These are phyloP conservation scores for Puccinia coronata DNA, from an alignment of 1,284 basidiomycete genomes.

Conservation along the genomic window DNA sequence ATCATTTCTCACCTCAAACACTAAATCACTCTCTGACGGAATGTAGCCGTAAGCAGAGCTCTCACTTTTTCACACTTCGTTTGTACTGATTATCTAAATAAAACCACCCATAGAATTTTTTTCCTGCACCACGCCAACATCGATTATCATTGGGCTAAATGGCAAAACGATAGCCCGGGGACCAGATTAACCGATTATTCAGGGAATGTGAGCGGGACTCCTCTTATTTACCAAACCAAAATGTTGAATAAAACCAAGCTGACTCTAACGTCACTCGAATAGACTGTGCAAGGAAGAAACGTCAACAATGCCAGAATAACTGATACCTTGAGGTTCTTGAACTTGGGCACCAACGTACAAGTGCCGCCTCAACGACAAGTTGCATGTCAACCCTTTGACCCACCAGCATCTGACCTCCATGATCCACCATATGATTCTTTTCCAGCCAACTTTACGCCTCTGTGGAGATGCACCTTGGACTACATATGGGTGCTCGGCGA, in stretches of 20 bases:
- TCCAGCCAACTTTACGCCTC: constrained; percentile 45
- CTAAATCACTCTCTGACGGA: no score
- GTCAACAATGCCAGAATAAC: constrained; percentile 35
- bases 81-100: not conserved
- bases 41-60: constrained; percentile 31
- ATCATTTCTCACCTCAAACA: no score
- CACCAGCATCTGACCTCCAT: not conserved
- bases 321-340: constrained; percentile 24
- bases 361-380: not conserved
- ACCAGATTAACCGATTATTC: constrained; percentile 4
- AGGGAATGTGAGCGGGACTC: constrained; percentile 41
- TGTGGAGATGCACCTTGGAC: constrained; percentile 48
- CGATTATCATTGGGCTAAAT: constrained; percentile 36
- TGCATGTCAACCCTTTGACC: not conserved
- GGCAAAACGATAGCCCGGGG: constrained; percentile 32
- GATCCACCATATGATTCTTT: no score
- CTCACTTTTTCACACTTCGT: not conserved
- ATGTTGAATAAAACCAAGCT: no score
- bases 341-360: constrained; percentile 20
- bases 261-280: no score
- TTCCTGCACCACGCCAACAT: constrained; percentile 39
- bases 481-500: constrained; percentile 42
- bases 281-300: constrained; percentile 23
- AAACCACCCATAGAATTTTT: constrained; percentile 36
- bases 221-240: not conserved